These are phyloP conservation scores for Theobroma cacao DNA, from an alignment of 345 rosid genomes.

Conservation along the genomic window DNA sequence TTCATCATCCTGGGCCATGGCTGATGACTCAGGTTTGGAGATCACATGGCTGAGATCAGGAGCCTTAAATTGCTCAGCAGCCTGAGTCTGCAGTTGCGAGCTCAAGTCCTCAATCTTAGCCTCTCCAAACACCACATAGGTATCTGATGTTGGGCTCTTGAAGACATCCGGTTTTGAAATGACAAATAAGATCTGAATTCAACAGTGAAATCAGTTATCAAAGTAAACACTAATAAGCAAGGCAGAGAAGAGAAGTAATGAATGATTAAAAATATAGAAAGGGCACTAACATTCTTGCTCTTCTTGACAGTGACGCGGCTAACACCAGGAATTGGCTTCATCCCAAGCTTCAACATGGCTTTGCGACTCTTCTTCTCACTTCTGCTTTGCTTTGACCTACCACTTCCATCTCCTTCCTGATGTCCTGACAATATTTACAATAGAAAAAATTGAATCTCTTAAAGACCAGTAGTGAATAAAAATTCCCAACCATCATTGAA, in stretches of 20 bases:
- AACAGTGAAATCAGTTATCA: neutral
- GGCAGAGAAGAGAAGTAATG: neutral
- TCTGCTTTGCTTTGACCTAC: slow-evolving; percentile 80
- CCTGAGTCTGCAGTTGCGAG: slow-evolving; percentile 81
- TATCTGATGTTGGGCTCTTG: slow-evolving; percentile 86
- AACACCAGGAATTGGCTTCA: slow-evolving; percentile 78
- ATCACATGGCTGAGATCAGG: slow-evolving; percentile 53
- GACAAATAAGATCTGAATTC: slow-evolving; percentile 63
- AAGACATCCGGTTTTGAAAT: slow-evolving; percentile 88
- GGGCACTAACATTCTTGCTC: slow-evolving; percentile 69
- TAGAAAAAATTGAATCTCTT: neutral
- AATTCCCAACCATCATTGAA: neutral
- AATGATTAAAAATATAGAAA: neutral
- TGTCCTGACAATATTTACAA: slow-evolving; percentile 27
- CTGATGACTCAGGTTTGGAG: slow-evolving; percentile 66
- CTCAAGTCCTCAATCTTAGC: slow-evolving; percentile 91
- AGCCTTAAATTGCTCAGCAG: slow-evolving; percentile 84
- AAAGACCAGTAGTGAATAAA: neutral
- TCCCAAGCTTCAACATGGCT: slow-evolving; percentile 89
- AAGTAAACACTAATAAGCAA: neutral
- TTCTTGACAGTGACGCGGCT: slow-evolving; percentile 80
- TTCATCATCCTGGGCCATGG: slow-evolving; percentile 67
- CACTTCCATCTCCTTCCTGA: slow-evolving; percentile 52
- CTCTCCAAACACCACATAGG: slow-evolving; percentile 78
- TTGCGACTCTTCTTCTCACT: slow-evolving; percentile 91